phyloP scores from a whole-genome alignment of 2,329 filamentous ascomycete species.

The Fusarium sp. region DNA sequence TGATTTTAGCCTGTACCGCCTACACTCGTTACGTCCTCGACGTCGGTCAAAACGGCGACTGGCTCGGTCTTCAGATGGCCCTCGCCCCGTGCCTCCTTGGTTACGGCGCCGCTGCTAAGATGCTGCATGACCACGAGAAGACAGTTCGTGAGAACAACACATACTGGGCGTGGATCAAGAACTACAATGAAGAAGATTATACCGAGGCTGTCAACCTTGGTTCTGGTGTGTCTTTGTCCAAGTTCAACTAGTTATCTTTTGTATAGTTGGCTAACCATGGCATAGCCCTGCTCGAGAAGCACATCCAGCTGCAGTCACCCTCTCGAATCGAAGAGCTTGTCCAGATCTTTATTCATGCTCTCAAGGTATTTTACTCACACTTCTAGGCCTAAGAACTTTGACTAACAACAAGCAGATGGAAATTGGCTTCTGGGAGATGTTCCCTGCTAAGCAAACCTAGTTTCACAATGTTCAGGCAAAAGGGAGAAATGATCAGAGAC shows the following conservation, averaged over 20 bases:
- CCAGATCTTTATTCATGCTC: constrained; percentile 88
- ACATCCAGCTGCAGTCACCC: constrained; percentile 80
- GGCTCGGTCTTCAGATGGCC: constrained; percentile 87
- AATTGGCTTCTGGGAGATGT: constrained; percentile 71
- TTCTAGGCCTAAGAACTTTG: not conserved
- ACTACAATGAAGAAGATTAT: constrained; percentile 88
- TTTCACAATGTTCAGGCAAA: not conserved
- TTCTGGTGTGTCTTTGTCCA: constrained; percentile 67
- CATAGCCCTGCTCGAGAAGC: constrained; percentile 81
- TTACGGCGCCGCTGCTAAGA: constrained; percentile 83
- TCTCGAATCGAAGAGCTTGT: constrained; percentile 85
- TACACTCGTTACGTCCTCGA: constrained; percentile 92
- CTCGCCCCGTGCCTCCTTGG: constrained; percentile 92
- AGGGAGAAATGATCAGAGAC: constrained; percentile 1
- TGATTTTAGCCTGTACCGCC: constrained; percentile 76
- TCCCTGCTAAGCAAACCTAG: constrained; percentile 53
- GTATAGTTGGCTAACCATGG: not conserved
- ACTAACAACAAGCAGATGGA: constrained; percentile 60
- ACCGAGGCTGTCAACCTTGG: constrained; percentile 78
- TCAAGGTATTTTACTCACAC: constrained; percentile 69
- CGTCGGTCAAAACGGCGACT: constrained; percentile 88
- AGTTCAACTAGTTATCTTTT: not conserved
- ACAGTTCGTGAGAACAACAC: constrained; percentile 75
- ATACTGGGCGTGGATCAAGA: constrained; percentile 94
- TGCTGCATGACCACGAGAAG: constrained; percentile 75